Evolutionary conservation across 1,284 basidiomycete species (phyloP).

Genomic region (Kwoniella shivajii): DNA sequence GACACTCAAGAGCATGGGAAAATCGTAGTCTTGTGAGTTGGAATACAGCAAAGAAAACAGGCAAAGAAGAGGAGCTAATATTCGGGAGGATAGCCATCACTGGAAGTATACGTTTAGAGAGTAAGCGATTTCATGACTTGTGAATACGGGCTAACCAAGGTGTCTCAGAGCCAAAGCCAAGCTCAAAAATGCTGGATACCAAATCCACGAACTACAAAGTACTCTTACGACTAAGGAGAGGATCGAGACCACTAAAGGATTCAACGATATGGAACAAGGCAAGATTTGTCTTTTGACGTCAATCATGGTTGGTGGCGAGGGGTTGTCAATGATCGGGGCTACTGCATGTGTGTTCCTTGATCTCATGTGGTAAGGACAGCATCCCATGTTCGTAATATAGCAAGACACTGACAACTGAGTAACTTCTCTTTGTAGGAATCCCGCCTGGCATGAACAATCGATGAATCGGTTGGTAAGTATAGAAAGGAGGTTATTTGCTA

Average conservation of each 20-base stretch:
- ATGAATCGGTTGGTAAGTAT: constrained; percentile 5
- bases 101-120: background rate
- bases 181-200: background rate
- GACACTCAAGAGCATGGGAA: background rate
- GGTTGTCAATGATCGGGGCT: constrained; percentile 2
- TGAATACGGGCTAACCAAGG: no score
- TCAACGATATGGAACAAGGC: background rate
- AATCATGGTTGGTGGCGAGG: constrained; percentile 4
- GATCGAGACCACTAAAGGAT: background rate
- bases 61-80: background rate
- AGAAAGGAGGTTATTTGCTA: background rate
- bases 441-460: constrained; percentile 1
- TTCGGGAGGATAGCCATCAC: background rate
- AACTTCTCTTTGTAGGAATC: constrained; percentile 7
- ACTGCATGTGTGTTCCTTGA: constrained; percentile 3
- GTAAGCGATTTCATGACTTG: background rate
- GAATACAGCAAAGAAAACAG: background rate
- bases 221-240: constrained; percentile 1
- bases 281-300: constrained; percentile 3
- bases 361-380: constrained; percentile 2
- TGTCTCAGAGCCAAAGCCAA: background rate
- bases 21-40: constrained; percentile 9
- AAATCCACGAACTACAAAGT: background rate
- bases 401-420: background rate
- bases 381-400: background rate